Percentiles rank a stretch among this genome's conserved stretches.
Conservation (phyloP, 164 flowering plant species). For the Chimonanthus praecox region DNA sequence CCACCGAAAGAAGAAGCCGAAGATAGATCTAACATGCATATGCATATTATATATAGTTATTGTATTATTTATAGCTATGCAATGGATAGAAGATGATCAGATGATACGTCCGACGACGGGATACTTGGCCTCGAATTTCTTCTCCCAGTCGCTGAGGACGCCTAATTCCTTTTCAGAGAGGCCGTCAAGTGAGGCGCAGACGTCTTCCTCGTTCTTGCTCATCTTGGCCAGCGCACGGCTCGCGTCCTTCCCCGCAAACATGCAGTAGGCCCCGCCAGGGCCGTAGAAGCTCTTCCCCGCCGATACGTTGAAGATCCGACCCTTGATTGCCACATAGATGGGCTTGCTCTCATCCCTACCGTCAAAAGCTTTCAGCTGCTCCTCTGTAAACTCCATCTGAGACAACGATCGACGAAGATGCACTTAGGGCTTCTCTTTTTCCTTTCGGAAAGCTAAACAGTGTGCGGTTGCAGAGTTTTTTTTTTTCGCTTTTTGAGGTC, state of each 20-base stretch:
- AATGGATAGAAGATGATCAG: background rate
- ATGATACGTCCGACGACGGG: constrained; percentile 74
- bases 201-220: constrained; percentile 88
- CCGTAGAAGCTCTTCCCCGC: constrained; percentile 82
- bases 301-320: constrained; percentile 78
- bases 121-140: constrained; percentile 95
- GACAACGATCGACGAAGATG: too few relatives aligned
- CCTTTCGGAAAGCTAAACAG: too few relatives aligned
- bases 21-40: background rate
- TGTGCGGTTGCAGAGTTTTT: too few relatives aligned
- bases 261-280: constrained; percentile 79
- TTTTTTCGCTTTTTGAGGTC: too few relatives aligned
- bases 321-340: constrained; percentile 78
- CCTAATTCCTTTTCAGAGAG: constrained; percentile 81
- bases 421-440: too few relatives aligned
- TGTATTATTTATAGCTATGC: background rate
- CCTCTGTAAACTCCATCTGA: constrained; percentile 50
- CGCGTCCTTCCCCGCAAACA: constrained; percentile 93
- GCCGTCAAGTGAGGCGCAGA: constrained; percentile 56
- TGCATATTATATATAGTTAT: background rate
- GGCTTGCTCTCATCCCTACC: constrained; percentile 77
- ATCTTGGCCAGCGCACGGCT: constrained; percentile 90
- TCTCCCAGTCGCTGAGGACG: constrained; percentile 87
- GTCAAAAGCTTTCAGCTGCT: constrained; percentile 58
- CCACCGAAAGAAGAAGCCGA: background rate